Evolutionary conservation across 225 moss, liverwort and hornwort species (phyloP).

Genomic region (Ulota crispa): DNA sequence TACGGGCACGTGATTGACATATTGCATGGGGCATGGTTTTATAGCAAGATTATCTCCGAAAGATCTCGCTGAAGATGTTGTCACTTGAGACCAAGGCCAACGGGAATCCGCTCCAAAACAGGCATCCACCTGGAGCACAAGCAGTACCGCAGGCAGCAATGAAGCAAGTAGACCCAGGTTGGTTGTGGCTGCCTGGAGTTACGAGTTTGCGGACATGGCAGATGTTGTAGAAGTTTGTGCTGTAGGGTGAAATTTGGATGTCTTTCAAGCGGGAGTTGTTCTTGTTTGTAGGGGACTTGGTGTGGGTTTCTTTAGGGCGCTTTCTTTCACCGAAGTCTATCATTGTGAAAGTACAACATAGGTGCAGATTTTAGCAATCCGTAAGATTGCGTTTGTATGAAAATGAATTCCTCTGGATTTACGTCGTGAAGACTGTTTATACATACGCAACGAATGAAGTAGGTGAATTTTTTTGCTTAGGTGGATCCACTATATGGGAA

Average conservation of each 20-base stretch:
- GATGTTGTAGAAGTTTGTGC: neutral
- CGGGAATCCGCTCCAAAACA: conserved; percentile 50
- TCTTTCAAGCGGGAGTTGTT: neutral
- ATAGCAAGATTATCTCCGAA: conserved; percentile 97
- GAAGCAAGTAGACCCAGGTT: conserved; percentile 56
- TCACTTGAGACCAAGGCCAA: conserved; percentile 88
- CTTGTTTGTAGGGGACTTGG: conserved; percentile 3
- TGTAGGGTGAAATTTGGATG: neutral
- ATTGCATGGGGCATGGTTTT: neutral
- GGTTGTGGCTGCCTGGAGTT: neutral
- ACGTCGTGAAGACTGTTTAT: neutral
- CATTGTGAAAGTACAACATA: neutral
- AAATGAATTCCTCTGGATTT: neutral
- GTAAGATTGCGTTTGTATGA: neutral
- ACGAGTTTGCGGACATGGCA: neutral
- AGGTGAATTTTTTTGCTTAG: neutral
- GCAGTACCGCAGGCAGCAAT: conserved; percentile 40
- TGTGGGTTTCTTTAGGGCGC: neutral
- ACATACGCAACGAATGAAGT: neutral
- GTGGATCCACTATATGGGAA: neutral
- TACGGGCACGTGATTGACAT: conserved; percentile 1
- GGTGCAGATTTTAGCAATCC: neutral
- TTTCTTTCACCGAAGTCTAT: neutral
- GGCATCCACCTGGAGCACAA: conserved; percentile 49
- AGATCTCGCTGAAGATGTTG: conserved; percentile 95